These are phyloP conservation scores for Neoboletus magnificus DNA, from an alignment of 768 basidiomycete genomes.

Conservation along the genomic window DNA sequence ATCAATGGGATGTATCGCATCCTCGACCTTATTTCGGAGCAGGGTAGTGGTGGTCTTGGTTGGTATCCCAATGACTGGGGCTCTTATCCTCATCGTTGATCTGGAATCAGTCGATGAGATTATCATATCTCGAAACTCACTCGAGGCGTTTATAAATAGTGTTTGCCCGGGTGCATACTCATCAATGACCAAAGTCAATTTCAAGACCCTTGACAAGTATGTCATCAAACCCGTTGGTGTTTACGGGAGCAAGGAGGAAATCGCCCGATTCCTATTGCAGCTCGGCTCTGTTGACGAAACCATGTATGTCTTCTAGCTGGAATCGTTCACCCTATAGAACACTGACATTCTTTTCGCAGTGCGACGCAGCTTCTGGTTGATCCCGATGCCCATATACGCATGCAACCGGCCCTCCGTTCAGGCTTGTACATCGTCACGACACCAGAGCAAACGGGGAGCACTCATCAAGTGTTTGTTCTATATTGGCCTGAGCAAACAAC, in stretches of 20 bases:
- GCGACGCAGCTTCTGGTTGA: neutral
- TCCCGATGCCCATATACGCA: neutral
- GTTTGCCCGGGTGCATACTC: conserved; percentile 50
- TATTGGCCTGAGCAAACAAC: neutral
- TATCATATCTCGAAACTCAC: conserved; percentile 52
- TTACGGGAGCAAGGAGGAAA: neutral
- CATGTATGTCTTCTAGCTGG: neutral
- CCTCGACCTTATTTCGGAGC: conserved; percentile 51
- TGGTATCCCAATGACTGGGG: neutral
- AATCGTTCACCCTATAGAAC: neutral
- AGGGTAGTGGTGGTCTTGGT: conserved; percentile 52
- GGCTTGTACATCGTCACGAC: neutral
- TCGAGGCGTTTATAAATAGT: conserved; percentile 46
- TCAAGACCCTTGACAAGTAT: conserved; percentile 46
- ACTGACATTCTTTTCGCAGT: neutral
- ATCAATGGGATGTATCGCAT: conserved; percentile 52
- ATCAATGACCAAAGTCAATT: conserved; percentile 56
- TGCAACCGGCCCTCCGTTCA: neutral
- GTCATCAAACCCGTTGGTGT: conserved; percentile 34
- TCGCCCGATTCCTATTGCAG: neutral
- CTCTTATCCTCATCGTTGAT: neutral
- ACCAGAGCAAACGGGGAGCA: neutral
- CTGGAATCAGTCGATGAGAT: conserved; percentile 54
- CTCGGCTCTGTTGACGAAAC: neutral
- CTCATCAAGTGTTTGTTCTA: neutral